These are phyloP conservation scores for Silybum marianum DNA, from an alignment of 129 eudicot genomes.

Conservation along the genomic window DNA sequence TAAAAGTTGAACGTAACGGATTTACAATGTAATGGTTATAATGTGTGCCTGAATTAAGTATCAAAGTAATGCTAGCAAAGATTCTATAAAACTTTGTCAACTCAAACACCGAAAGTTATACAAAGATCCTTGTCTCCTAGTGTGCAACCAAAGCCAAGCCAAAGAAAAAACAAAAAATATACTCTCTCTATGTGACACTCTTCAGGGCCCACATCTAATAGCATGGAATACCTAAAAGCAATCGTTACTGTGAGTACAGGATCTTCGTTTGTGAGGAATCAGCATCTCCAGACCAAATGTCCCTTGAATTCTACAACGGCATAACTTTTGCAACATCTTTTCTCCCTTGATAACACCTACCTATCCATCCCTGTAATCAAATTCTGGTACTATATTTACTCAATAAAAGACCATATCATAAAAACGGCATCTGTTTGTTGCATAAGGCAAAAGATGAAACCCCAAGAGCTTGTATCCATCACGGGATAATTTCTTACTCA, in stretches of 20 bases:
- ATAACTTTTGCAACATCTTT: not conserved
- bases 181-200: not conserved
- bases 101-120: not conserved
- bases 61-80: too few species aligned
- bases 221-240: not conserved
- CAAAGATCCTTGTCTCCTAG: not conserved
- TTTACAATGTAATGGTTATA: too few species aligned
- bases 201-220: not conserved
- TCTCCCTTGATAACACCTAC: not conserved
- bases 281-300: not conserved
- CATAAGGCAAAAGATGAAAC: conserved; percentile 28
- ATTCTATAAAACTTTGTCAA: not conserved
- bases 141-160: not conserved
- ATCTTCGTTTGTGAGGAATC: conserved; percentile 9
- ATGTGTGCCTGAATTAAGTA: too few species aligned
- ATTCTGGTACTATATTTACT: not conserved
- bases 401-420: conserved; percentile 44
- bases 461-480: conserved; percentile 17
- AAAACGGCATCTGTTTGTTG: conserved; percentile 44
- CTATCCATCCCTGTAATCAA: not conserved
- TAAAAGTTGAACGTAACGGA: too few species aligned
- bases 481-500: conserved; percentile 33
- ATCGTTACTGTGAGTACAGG: not conserved
- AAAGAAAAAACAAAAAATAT: not conserved
- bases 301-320: not conserved